Evolutionary conservation across 2,329 filamentous ascomycete genomes (phyloP).

Genomic region (Fonsecaea pedrosoi): DNA sequence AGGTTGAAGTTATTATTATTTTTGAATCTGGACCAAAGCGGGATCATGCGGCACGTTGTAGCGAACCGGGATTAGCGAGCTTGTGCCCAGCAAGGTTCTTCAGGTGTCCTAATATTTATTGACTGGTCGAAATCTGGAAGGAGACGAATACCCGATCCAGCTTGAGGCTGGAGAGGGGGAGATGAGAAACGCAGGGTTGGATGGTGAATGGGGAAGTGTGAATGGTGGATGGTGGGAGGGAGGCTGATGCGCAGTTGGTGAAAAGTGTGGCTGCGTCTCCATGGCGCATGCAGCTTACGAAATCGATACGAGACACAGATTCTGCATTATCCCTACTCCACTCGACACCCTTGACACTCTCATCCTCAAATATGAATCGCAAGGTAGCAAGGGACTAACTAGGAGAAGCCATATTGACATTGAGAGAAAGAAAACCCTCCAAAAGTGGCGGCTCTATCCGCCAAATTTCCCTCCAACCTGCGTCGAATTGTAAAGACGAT

Average conservation of each 20-base stretch:
- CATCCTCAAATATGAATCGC: too few species aligned
- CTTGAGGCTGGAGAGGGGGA: neutral
- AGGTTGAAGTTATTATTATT: constrained; percentile 11
- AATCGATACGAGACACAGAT: neutral
- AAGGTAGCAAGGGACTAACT: too few species aligned
- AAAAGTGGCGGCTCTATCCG: too few species aligned
- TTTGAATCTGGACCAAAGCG: constrained; percentile 8
- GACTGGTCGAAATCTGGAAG: constrained; percentile 3
- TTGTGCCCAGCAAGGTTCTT: neutral
- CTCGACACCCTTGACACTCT: too few species aligned
- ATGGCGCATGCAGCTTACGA: neutral
- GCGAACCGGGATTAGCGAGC: neutral
- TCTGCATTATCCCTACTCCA: too few species aligned
- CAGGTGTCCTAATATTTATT: neutral
- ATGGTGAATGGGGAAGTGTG: neutral
- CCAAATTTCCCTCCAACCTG: too few species aligned
- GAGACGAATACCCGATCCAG: neutral
- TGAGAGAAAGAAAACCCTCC: too few species aligned
- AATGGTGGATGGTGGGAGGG: neutral
- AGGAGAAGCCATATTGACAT: too few species aligned
- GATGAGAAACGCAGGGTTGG: neutral
- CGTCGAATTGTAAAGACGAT: neutral
- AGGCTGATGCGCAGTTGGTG: neutral
- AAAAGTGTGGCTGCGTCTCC: neutral
- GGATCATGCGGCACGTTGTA: neutral